phyloP scores from a whole-genome alignment of 495 filamentous ascomycete genomes.

The Daldinia childiae region DNA sequence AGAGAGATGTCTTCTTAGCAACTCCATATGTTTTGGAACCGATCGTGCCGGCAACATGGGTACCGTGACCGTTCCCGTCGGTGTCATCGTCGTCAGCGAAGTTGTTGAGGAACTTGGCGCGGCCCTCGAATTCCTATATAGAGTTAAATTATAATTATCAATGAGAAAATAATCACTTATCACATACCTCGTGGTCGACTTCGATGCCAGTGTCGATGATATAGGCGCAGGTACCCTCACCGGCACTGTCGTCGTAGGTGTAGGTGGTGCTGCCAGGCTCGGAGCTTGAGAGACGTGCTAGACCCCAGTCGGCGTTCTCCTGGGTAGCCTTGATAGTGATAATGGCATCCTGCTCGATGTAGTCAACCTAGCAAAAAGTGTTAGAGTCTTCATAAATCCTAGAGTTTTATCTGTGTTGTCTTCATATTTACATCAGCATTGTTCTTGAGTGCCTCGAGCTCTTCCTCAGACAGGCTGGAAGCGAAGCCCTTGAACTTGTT shows the following conservation, averaged over 20 bases:
- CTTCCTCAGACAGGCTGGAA: slow-evolving; percentile 47
- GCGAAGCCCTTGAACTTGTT: slow-evolving; percentile 58
- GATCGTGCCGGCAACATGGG: slow-evolving; percentile 72
- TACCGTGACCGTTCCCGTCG: slow-evolving; percentile 63
- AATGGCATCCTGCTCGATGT: slow-evolving; percentile 61
- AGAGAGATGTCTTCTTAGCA: slow-evolving; percentile 69
- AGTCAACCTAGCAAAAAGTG: slow-evolving; percentile 52
- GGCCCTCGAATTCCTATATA: slow-evolving; percentile 63
- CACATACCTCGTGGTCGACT: slow-evolving; percentile 63
- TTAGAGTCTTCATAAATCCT: slow-evolving; percentile 10
- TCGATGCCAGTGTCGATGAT: slow-evolving; percentile 70
- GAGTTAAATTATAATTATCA: slow-evolving; percentile 39
- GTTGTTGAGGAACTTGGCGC: slow-evolving; percentile 58
- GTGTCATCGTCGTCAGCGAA: slow-evolving; percentile 43
- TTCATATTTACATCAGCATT: slow-evolving; percentile 49
- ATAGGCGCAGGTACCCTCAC: slow-evolving; percentile 67
- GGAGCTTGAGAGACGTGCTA: slow-evolving; percentile 61
- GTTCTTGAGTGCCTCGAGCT: slow-evolving; percentile 53
- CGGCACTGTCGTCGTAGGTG: slow-evolving; percentile 65
- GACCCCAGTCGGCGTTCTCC: slow-evolving; percentile 62
- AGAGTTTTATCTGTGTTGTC: not conserved
- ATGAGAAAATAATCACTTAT: slow-evolving; percentile 55
- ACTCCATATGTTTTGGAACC: slow-evolving; percentile 69
- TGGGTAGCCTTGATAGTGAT: slow-evolving; percentile 58
- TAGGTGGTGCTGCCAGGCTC: slow-evolving; percentile 56